These are phyloP conservation scores for Guyanaporus albipodus DNA, from an alignment of 768 basidiomycete species.

Conservation along the genomic window DNA sequence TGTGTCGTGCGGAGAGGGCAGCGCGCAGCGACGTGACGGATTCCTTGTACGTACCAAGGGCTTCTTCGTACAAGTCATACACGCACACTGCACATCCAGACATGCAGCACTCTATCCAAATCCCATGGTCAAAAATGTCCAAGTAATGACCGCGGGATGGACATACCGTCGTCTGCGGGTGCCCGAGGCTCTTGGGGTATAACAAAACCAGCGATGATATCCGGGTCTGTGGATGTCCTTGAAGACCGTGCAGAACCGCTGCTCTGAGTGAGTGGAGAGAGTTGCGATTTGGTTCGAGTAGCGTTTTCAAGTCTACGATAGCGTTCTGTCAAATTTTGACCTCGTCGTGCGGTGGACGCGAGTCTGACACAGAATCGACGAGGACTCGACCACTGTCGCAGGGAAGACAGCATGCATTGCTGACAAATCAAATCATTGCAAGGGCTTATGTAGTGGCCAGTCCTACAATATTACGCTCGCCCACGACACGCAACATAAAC, in stretches of 20 bases:
- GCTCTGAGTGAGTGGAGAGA: constrained; percentile 21
- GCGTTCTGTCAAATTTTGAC: constrained; percentile 57
- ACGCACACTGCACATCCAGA: constrained; percentile 91
- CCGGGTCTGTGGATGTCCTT: not conserved
- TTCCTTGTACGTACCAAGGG: constrained; percentile 56
- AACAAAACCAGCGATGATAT: constrained; percentile 28
- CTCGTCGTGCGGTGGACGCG: constrained; percentile 32
- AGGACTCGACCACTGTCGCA: constrained; percentile 4
- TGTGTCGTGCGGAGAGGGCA: constrained; percentile 42
- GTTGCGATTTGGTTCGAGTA: constrained; percentile 42
- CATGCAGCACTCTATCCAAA: constrained; percentile 97
- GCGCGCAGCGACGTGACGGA: constrained; percentile 48
- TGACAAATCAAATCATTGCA: not conserved
- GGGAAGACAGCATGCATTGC: constrained; percentile 21
- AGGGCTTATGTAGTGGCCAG: too few species aligned
- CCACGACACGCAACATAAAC: not conserved
- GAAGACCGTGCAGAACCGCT: not conserved
- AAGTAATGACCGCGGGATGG: too few species aligned
- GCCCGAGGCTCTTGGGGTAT: constrained; percentile 60
- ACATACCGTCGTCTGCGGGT: constrained; percentile 55
- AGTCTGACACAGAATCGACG: constrained; percentile 2
- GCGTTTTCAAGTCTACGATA: constrained; percentile 54
- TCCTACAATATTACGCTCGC: too few species aligned
- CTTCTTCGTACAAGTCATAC: constrained; percentile 82
- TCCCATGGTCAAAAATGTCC: too few species aligned